Base-by-base conservation (phyloP, 305 asterid species). In the Fraxinus velutina region DNA sequence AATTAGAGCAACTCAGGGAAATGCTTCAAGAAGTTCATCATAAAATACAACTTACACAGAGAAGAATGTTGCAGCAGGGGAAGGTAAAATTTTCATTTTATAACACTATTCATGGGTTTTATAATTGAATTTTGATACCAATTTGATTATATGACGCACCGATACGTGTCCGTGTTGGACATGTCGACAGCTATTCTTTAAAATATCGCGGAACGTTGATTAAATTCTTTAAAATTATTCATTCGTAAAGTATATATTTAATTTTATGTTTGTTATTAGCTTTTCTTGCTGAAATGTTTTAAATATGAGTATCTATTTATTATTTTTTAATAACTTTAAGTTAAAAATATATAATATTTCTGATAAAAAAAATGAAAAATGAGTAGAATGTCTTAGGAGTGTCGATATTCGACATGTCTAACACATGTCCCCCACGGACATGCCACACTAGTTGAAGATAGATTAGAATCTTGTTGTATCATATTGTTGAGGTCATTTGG, bases 1-100 rank as follows among this genome's bases (percentile, higher is more conserved):
- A 90, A 71, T 83, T 91, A 21, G 93, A 90, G 84, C 85, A 78
- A 81, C 90, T 90, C 42, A 88, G 90, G 85, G 91, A 88, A 80
- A 82, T 70, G 76, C 94, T 93, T 86, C 91, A 81, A 80, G 94
- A 88, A 79, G 83, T 91, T 24, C 78, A 78, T 47, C 77, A 72
- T 82, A 91, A 81, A 84, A 90, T 95, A 87, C 88, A 73, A 47
- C 87, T 77, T 71, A 64, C 80, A 37, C 94, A 89, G 87, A 84
- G 88, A 81, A 89, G 88, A 86, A 88, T 85, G 75, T 82, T 88
- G 72, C 91, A 91, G 81, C 90, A 86, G 76, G 87, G 90, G 79
- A 94, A 92, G 97, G 99, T 93, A 86, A 34, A 42, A 42, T 27
- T 78, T 32, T 39, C 5, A 39, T 42, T 33, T 68, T 22, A 8